A percentile compares a stretch with the other conserved stretches of the same genome.
Conservation (phyloP, 2,329 filamentous ascomycete genomes). For the Fusarium verticillioides region DNA sequence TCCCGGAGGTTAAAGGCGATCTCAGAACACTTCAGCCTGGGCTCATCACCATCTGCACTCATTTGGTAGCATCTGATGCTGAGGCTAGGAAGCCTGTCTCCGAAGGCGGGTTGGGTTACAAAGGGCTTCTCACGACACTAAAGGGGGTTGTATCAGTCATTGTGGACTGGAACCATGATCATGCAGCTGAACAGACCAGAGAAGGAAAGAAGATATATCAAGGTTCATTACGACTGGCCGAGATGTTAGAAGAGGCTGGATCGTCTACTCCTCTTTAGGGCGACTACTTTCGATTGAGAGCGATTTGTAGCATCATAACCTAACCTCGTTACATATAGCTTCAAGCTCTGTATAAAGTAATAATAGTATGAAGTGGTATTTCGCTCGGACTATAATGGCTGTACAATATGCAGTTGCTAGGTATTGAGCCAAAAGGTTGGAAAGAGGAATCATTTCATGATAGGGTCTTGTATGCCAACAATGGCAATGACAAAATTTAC, state of each 20-base stretch:
- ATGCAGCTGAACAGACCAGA: neutral
- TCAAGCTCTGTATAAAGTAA: neutral
- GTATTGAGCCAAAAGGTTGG: neutral
- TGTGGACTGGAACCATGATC: neutral
- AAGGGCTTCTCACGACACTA: neutral
- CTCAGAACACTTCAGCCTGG: neutral
- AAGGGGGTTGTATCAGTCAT: slow-evolving; percentile 2
- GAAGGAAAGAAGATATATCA: neutral
- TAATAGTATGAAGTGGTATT: neutral
- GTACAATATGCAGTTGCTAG: neutral
- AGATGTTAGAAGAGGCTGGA: neutral
- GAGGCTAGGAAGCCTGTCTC: neutral
- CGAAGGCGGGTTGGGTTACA: neutral
- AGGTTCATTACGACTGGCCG: neutral
- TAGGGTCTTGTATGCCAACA: neutral
- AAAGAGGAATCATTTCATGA: neutral
- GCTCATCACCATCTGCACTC: slow-evolving; percentile 6
- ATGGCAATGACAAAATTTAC: neutral
- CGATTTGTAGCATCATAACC: neutral
- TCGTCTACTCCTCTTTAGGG: neutral
- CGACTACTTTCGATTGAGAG: neutral
- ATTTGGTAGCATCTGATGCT: neutral
- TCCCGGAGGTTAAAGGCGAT: neutral
- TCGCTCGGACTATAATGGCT: neutral
- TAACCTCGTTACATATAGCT: fast-evolving